These are phyloP conservation scores for Mortierella claussenii DNA, from an alignment of 192 early-diverging fungal genomes.

Conservation along the genomic window DNA sequence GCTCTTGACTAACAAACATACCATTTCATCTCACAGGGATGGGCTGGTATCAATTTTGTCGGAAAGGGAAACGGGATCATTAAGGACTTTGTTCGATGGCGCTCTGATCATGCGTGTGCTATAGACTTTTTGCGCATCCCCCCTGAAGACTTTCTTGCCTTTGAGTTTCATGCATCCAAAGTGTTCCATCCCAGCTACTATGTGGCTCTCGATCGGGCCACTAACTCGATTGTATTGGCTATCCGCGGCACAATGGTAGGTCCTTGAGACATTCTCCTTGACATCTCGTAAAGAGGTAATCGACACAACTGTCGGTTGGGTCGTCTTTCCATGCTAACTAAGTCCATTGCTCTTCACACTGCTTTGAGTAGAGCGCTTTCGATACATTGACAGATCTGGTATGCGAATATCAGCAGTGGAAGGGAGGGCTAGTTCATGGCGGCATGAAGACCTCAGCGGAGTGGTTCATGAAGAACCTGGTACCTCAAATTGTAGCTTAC, in stretches of 20 bases:
- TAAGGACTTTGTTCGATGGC: constrained; percentile 69
- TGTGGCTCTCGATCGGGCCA: constrained; percentile 70
- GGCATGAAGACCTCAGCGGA: constrained; percentile 81
- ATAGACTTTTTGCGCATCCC: constrained; percentile 70
- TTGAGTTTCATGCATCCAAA: constrained; percentile 71
- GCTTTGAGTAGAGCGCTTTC: constrained; percentile 62
- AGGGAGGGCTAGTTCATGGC: constrained; percentile 79
- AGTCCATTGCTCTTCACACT: too few relatives aligned
- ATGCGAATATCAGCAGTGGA: constrained; percentile 82
- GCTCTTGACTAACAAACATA: too few relatives aligned
- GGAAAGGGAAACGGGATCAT: constrained; percentile 74
- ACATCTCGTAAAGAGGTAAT: too few relatives aligned
- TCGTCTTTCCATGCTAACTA: too few relatives aligned
- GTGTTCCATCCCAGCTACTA: constrained; percentile 79
- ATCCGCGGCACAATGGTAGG: constrained; percentile 77
- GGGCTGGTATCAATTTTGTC: constrained; percentile 78
- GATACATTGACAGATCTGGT: constrained; percentile 81
- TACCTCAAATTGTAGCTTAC: constrained; percentile 71
- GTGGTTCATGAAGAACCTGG: constrained; percentile 75
- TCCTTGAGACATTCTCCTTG: background rate
- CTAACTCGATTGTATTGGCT: constrained; percentile 71
- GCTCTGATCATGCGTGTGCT: constrained; percentile 74
- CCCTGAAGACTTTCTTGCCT: constrained; percentile 71
- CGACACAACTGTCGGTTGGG: too few relatives aligned
- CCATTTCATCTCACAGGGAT: constrained; percentile 54